These are phyloP conservation scores for Musa balbisiana DNA, from an alignment of 202 grass and related monocot species.

Conservation along the genomic window DNA sequence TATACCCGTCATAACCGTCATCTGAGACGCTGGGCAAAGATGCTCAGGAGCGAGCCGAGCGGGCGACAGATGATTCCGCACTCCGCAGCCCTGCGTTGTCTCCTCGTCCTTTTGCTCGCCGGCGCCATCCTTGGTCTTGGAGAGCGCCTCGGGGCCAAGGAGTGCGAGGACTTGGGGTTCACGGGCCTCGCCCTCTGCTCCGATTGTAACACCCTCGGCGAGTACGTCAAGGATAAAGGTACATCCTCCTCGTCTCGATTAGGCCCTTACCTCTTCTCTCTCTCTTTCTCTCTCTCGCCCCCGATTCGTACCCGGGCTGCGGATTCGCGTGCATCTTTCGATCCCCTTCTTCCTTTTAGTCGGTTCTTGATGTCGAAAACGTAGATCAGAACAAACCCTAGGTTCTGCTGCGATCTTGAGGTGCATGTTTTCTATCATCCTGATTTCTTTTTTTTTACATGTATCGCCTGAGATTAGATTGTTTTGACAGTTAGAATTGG, in stretches of 20 bases:
- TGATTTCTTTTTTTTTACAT: not conserved
- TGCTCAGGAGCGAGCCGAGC: not conserved
- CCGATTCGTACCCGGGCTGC: not conserved
- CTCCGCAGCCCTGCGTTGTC: conserved; percentile 11
- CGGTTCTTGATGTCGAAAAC: not conserved
- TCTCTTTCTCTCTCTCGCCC: not conserved
- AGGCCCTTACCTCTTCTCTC: not conserved
- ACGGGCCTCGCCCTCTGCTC: conserved; percentile 97
- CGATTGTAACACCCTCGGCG: conserved; percentile 68
- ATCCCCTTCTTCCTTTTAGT: not conserved
- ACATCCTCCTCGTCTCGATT: not conserved
- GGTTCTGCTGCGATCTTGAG: not conserved
- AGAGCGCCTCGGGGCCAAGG: conserved; percentile 45
- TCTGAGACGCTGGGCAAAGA: too few relatives aligned
- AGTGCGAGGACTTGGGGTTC: conserved; percentile 92
- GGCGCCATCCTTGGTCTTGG: not conserved
- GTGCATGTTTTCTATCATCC: too few relatives aligned
- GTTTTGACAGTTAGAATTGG: too few relatives aligned
- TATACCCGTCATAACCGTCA: too few relatives aligned
- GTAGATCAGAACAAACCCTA: not conserved
- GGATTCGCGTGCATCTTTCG: not conserved
- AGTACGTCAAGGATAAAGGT: conserved; percentile 94
- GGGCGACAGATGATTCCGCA: not conserved
- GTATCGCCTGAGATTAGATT: too few relatives aligned
- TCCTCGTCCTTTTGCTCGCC: conserved; percentile 18